phyloP scores from a whole-genome alignment of 75 land plant species.

The Cryptomeria japonica region DNA sequence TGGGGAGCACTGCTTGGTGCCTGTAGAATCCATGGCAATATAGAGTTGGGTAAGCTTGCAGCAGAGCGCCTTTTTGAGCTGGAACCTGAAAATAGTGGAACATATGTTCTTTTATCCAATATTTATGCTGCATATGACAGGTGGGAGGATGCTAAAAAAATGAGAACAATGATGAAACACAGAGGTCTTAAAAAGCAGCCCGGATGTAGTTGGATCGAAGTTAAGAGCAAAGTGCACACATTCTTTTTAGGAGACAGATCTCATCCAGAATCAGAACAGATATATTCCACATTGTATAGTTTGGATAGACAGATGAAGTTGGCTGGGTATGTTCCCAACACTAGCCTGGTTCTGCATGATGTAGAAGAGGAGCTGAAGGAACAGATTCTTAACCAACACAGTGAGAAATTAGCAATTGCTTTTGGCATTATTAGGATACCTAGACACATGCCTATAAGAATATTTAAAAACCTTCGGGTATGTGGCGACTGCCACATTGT shows the following conservation, averaged over 20 bases:
- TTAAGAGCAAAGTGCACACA: not conserved
- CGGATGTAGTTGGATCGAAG: slow-evolving; percentile 3
- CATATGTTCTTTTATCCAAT: not conserved
- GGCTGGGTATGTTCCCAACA: not conserved
- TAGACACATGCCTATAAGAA: not conserved
- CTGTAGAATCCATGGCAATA: not conserved
- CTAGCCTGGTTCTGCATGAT: not conserved
- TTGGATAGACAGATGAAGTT: not conserved
- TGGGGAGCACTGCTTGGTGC: not conserved
- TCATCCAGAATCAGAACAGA: not conserved
- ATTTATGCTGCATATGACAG: not conserved
- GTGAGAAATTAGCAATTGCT: not conserved
- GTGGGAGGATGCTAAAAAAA: not conserved
- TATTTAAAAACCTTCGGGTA: not conserved
- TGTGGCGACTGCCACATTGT: not conserved
- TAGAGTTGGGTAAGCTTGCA: not conserved
- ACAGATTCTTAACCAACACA: not conserved
- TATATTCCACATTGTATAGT: not conserved
- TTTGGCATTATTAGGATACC: not conserved
- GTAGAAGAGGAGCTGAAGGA: not conserved
- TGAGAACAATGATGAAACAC: not conserved
- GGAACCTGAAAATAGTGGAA: not conserved
- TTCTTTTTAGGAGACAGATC: not conserved
- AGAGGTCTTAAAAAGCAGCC: not conserved
- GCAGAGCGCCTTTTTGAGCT: not conserved